phyloP scores from a whole-genome alignment of 1,284 basidiomycete genomes.

The Ustanciosporium gigantosporum region DNA sequence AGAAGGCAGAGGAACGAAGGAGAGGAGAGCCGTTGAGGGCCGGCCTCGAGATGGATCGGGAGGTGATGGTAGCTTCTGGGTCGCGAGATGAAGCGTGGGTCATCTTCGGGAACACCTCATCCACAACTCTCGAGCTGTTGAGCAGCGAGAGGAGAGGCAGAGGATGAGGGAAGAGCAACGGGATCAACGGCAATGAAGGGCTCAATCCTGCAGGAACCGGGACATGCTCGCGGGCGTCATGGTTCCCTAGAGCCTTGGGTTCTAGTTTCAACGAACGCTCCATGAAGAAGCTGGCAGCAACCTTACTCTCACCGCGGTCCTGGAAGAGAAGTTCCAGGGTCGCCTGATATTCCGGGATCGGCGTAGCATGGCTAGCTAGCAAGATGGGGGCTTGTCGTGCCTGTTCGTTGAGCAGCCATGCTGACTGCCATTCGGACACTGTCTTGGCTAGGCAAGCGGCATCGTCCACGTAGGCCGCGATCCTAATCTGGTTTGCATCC shows the following conservation, averaged over 20 bases:
- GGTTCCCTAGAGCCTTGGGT: conserved; percentile 40
- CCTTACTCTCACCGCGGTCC: not conserved
- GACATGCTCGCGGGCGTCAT: conserved; percentile 27
- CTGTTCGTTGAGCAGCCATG: conserved; percentile 10
- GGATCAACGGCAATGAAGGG: conserved; percentile 23
- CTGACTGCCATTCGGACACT: conserved; percentile 13
- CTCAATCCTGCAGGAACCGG: conserved; percentile 10
- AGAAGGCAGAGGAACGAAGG: conserved; percentile 30
- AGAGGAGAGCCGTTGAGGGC: conserved; percentile 35
- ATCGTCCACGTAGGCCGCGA: conserved; percentile 10
- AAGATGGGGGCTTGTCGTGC: not conserved
- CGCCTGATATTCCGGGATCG: conserved; percentile 39
- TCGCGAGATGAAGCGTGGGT: conserved; percentile 3
- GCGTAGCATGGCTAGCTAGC: conserved; percentile 11
- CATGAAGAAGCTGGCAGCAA: conserved; percentile 19
- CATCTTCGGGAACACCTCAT: conserved; percentile 6
- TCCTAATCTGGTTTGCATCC: not conserved
- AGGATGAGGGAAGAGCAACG: conserved; percentile 46
- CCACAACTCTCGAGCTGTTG: conserved; percentile 19
- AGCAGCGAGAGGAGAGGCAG: conserved; percentile 47
- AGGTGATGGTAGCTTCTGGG: conserved; percentile 30
- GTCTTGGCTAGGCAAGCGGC: conserved; percentile 6
- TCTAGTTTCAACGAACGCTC: conserved; percentile 42
- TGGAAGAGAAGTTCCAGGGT: conserved; percentile 34
- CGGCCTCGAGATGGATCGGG: conserved; percentile 16